Evolutionary conservation across 73 alveolate species (phyloP).

Genomic region (Effrenium voratum): DNA sequence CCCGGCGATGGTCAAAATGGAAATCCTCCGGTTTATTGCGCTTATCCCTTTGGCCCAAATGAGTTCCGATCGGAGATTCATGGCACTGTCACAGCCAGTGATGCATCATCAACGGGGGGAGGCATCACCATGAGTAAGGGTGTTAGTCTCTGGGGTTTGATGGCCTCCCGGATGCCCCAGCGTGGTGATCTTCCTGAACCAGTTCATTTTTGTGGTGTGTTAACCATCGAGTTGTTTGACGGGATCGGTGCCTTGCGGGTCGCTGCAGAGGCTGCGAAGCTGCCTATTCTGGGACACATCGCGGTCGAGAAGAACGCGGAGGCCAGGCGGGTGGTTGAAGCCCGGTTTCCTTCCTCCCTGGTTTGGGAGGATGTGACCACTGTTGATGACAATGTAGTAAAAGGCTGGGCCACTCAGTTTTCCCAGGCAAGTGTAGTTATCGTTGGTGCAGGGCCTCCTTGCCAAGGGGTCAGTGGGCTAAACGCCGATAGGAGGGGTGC

Average conservation of each 20-base stretch:
- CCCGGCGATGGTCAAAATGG: background rate
- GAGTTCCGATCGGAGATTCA: too few relatives aligned
- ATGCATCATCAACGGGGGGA: background rate
- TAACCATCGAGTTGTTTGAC: background rate
- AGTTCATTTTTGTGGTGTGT: background rate
- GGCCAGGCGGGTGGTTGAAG: too few relatives aligned
- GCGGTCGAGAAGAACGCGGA: too few relatives aligned
- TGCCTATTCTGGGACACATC: too few relatives aligned
- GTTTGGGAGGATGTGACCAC: background rate
- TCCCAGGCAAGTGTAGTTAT: background rate
- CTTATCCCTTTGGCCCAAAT: background rate
- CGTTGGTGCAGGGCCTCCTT: background rate
- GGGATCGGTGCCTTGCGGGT: background rate
- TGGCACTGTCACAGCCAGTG: background rate
- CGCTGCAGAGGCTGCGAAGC: background rate
- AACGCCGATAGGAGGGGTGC: background rate
- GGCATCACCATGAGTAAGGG: too few relatives aligned
- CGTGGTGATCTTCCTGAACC: too few relatives aligned
- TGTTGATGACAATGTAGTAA: background rate
- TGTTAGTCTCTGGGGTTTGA: too few relatives aligned
- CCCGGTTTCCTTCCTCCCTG: background rate
- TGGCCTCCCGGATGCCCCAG: too few relatives aligned
- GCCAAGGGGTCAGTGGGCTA: conserved; percentile 15
- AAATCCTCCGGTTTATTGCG: background rate
- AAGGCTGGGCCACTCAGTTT: background rate